Evolutionary conservation across 768 basidiomycete genomes (phyloP), one percentile per base, ranked within the genome.

Genomic region (Termitomyces sp.): DNA sequence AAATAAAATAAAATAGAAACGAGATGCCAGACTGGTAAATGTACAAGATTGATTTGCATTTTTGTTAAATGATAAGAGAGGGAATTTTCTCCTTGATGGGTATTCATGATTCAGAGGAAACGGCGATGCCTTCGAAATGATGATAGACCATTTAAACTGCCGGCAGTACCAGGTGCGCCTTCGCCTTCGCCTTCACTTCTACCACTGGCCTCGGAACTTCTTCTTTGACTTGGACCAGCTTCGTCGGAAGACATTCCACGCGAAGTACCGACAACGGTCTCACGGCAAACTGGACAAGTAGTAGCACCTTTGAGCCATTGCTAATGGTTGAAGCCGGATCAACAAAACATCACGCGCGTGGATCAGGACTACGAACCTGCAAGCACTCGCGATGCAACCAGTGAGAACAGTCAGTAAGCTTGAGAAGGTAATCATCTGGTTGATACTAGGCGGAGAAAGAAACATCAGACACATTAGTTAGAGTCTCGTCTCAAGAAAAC

Each of bases 281-380:
- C 81, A 42, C 90, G 86, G 68, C 90, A 93, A 2, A 92, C 87
- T 14, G 90, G 91, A 61, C 91, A 93, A 0, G 89, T 91, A 51
- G 76, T 83, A 5, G 90, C 88, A 4, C 80, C 78, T 61, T 80
- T 80, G 24, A 93, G 78, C 91, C 91, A 93, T 87, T 90, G 85
- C 87, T 91, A 58, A 16, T 36, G 37, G 13, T 62, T 36, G 53
- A 56, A 47, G 26, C 50, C 39, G 59, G 36, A 60, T 61, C 49
- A 57, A 57, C 56, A 46, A 26, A 29, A 29, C 34, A 26, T 4
- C 14, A 20, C 24, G 18, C 18, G 24, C 22, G 16, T 41, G 58
- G 53, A 29, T 5, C 9, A 32, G 32, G 24, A 26, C 5, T 48
- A 69, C 80, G n/a, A 53, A 90, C 90, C 75, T 87, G 77, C 27